Evolutionary conservation across 1,139 yeast species (phyloP).

Genomic region (Pneumocystis carinii): DNA sequence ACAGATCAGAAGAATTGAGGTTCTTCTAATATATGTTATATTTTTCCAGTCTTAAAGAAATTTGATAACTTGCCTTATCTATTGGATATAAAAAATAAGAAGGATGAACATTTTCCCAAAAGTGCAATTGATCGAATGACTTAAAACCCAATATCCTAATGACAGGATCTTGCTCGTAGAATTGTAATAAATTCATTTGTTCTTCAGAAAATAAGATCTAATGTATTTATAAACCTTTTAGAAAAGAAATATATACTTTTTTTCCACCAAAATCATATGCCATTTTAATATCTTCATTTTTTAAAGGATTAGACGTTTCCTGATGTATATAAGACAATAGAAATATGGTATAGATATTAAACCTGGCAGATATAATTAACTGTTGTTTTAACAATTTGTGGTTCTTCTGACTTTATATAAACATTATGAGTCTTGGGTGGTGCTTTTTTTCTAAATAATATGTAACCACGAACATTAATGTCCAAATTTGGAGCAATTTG

Average conservation of each 20-base stretch:
- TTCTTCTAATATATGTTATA: neutral
- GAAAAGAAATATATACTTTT: constrained; percentile 26
- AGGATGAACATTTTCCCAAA: constrained; percentile 36
- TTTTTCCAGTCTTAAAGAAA: constrained; percentile 22
- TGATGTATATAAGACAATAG: constrained; percentile 14
- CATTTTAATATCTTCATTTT: constrained; percentile 25
- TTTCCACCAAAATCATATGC: constrained; percentile 35
- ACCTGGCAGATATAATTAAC: constrained; percentile 25
- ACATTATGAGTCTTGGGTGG: constrained; percentile 33
- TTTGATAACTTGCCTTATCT: constrained; percentile 43
- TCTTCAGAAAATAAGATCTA: constrained; percentile 28
- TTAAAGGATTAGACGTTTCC: constrained; percentile 32
- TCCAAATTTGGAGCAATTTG: constrained; percentile 36
- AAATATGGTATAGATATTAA: neutral
- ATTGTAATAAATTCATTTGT: constrained; percentile 24
- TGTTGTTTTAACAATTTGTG: constrained; percentile 40
- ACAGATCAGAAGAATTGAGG: constrained; percentile 30
- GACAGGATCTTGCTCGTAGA: constrained; percentile 29
- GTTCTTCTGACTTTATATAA: constrained; percentile 38
- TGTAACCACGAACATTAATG: constrained; percentile 58
- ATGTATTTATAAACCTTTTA: constrained; percentile 21
- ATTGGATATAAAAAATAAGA: constrained; percentile 49
- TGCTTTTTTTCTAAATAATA: constrained; percentile 43
- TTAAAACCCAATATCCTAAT: constrained; percentile 56
- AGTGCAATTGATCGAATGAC: constrained; percentile 22